These are phyloP conservation scores for Extremus antarcticus DNA, from an alignment of 495 filamentous ascomycete genomes.

Conservation along the genomic window DNA sequence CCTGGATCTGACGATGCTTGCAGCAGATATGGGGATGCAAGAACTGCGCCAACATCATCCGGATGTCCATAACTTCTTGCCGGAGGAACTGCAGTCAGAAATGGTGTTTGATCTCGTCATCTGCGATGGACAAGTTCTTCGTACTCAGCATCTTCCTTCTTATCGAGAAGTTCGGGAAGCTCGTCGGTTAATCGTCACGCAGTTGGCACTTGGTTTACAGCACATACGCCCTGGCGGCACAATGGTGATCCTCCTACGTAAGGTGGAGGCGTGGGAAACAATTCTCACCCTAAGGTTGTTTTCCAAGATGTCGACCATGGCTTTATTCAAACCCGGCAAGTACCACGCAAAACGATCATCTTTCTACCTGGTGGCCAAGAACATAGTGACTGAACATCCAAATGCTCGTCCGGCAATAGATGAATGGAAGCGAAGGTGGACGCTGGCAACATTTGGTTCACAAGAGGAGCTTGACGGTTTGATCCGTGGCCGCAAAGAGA, in stretches of 20 bases:
- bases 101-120: constrained; percentile 42
- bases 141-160: constrained; percentile 34
- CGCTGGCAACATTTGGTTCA: constrained; percentile 35
- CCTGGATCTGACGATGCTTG: constrained; percentile 46
- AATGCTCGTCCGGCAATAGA: constrained; percentile 32
- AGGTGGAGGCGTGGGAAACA: constrained; percentile 35
- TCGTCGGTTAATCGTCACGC: constrained; percentile 30
- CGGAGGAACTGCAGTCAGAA: constrained; percentile 19
- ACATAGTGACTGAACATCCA: constrained; percentile 27
- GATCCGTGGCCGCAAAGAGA: background rate
- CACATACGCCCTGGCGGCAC: constrained; percentile 37
- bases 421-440: constrained; percentile 38
- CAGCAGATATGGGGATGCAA: constrained; percentile 38
- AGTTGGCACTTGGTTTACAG: constrained; percentile 41
- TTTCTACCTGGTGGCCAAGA: constrained; percentile 46
- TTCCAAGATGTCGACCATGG: constrained; percentile 34
- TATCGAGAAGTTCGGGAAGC: constrained; percentile 38
- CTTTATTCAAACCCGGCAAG: constrained; percentile 38
- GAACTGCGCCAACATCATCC: constrained; percentile 36
- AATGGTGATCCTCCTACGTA: constrained; percentile 43
- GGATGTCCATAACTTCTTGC: constrained; percentile 34
- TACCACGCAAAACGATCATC: constrained; percentile 38
- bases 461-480: constrained; percentile 21
- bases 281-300: constrained; percentile 36
- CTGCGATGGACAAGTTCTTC: constrained; percentile 47